Evolutionary conservation across 805 yeast species (phyloP), one percentile per base, ranked within the genome.

Genomic region (Ogataea dorogensis): DNA sequence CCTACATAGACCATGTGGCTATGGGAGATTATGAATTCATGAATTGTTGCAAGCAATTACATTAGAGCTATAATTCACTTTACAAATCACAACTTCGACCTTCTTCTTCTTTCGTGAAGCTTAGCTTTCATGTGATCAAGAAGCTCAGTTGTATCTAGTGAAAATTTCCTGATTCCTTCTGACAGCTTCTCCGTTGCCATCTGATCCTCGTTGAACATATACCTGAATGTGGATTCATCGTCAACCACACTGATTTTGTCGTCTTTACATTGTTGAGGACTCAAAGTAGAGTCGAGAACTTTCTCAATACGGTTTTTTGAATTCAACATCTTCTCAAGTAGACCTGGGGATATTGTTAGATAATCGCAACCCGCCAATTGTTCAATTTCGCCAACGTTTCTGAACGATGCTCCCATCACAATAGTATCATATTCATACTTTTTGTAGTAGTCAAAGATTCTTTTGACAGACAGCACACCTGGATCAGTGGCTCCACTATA

Each of bases 321-420:
- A 75, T 78, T 79, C 63, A 76, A 61, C 61, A 93, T 77, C 68
- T 85, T 80, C 67, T 89, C 96, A 64, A 93, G 80, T 58, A 93
- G 75, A 58, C 73, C 75, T 61, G 98, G 98, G 50, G 98, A 75
- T 58, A 93, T 88, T 59, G 99, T 93, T 68, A 93, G 76, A 77
- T 71, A 88, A 67, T 93, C 99, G 61, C 86, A 81, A 63, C 99
- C 99, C 41, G 98, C 97, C 55, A 93, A 76, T 56, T 91, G 95
- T 68, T 81, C 82, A 69, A 93, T 86, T 73, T 91, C 98, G 50
- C 86, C 96, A 43, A 72, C 66, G 75, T 87, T 93, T 78, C 99
- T 88, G 86, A 93, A 91, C 42, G 98, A 91, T 40, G 99, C 99
- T 67, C 98, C 99, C 99, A 93, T 93, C 61, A 93, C 97, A 62